phyloP scores from a whole-genome alignment of 331 rosid genomes.

The Prunus yedoensis region DNA sequence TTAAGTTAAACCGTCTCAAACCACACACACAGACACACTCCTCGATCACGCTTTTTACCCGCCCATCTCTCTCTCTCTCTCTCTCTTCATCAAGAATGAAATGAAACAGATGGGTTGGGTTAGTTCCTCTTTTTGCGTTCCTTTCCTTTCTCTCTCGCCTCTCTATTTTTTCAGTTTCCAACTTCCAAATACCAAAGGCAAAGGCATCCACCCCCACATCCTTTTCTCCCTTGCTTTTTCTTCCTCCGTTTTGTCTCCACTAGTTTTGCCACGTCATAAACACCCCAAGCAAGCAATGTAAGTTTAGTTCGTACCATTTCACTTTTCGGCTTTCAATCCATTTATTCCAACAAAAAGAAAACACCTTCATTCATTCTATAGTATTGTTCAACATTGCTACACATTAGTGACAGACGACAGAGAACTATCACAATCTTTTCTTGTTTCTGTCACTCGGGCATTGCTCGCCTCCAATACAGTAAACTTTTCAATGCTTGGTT shows the following conservation, averaged over 20 bases:
- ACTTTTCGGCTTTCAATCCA: background rate
- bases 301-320: background rate
- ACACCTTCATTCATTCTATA: background rate
- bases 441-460: background rate
- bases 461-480: background rate
- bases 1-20: conserved; percentile 48
- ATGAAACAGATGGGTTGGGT: conserved; percentile 47
- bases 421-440: background rate
- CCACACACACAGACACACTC: conserved; percentile 30
- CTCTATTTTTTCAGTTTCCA: conserved; percentile 38
- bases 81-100: conserved; percentile 29
- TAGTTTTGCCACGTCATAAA: conserved; percentile 19
- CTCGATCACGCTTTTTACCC: conserved; percentile 36
- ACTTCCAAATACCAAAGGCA: conserved; percentile 31
- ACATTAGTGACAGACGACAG: too few species aligned
- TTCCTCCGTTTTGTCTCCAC: conserved; percentile 17
- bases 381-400: background rate
- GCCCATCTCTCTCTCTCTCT: conserved; percentile 20
- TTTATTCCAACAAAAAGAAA: background rate
- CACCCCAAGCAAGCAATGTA: background rate
- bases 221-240: conserved; percentile 14
- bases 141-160: conserved; percentile 12
- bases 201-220: conserved; percentile 11
- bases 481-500: background rate
- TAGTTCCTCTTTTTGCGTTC: conserved; percentile 55